phyloP scores from a whole-genome alignment of 108 stramenopile species.

The Discostella stelligeroides region DNA sequence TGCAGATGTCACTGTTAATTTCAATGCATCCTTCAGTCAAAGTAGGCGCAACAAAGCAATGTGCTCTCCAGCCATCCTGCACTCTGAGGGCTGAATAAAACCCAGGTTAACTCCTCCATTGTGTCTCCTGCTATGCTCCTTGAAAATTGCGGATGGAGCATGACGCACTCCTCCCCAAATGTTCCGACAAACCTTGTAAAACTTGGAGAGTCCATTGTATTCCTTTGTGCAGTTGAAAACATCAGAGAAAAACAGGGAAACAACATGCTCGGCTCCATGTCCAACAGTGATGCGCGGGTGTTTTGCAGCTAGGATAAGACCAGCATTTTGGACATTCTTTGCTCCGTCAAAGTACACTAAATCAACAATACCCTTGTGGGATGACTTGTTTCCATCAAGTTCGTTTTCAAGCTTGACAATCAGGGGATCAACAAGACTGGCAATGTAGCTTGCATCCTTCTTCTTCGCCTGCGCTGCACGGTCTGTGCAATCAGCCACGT shows the following conservation, averaged over 20 bases:
- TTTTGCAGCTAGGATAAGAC: not conserved
- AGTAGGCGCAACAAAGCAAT: conserved; percentile 2
- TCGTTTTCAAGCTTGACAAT: not conserved
- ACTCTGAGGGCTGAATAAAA: no score
- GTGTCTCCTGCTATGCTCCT: conserved; percentile 2
- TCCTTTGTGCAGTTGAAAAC: not conserved
- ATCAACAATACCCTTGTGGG: conserved; percentile 1
- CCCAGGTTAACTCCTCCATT: no score
- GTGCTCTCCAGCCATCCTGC: no score
- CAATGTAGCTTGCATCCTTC: conserved; percentile 4
- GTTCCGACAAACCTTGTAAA: not conserved
- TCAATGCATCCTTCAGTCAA: no score
- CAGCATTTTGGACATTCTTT: conserved; percentile 2
- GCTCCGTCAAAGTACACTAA: conserved; percentile 4
- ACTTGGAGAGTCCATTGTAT: not conserved
- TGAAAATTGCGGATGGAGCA: not conserved
- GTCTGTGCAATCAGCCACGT: conserved; percentile 1
- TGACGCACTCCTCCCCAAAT: no score
- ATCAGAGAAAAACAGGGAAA: conserved; percentile 7
- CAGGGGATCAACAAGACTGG: not conserved
- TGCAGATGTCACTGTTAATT: not conserved
- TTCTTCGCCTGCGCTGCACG: conserved; percentile 1
- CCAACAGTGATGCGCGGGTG: no score
- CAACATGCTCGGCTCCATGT: conserved; percentile 1
- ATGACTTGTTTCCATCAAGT: not conserved